Conservation (phyloP, 2,329 filamentous ascomycete species). For the Talaromyces sp. region DNA sequence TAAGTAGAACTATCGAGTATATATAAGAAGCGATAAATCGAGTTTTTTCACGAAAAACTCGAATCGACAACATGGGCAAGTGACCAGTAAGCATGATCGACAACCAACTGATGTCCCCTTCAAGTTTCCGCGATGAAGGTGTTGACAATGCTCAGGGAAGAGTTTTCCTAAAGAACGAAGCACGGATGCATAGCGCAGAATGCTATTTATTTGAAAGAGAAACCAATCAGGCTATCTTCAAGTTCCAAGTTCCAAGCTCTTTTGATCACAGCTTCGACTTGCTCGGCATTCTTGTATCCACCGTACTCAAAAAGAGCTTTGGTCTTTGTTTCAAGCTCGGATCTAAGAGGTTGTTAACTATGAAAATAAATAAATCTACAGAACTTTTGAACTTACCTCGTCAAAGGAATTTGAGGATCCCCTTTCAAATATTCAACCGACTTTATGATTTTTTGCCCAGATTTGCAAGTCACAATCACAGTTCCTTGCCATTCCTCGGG, state of each 20-base stretch:
- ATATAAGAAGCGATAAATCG: too few relatives aligned
- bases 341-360: neutral
- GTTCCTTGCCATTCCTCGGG: conserved; percentile 23
- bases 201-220: neutral
- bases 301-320: neutral
- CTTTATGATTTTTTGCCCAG: conserved; percentile 17
- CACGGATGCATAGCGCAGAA: neutral
- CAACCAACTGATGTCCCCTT: neutral
- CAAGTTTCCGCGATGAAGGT: neutral
- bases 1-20: neutral
- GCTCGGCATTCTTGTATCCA: neutral
- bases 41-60: neutral
- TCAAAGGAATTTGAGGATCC: conserved; percentile 22
- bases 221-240: neutral
- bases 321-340: neutral
- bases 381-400: conserved; percentile 15
- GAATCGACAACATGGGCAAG: neutral
- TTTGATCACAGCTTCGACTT: neutral
- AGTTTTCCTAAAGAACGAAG: neutral
- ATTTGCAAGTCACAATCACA: conserved; percentile 20
- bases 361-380: neutral
- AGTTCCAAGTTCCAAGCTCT: neutral
- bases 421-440: conserved; percentile 23
- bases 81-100: neutral
- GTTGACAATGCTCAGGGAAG: too few relatives aligned